Base-by-base conservation (phyloP, 148 eudicot species). In the Gaultheria prostrata region DNA sequence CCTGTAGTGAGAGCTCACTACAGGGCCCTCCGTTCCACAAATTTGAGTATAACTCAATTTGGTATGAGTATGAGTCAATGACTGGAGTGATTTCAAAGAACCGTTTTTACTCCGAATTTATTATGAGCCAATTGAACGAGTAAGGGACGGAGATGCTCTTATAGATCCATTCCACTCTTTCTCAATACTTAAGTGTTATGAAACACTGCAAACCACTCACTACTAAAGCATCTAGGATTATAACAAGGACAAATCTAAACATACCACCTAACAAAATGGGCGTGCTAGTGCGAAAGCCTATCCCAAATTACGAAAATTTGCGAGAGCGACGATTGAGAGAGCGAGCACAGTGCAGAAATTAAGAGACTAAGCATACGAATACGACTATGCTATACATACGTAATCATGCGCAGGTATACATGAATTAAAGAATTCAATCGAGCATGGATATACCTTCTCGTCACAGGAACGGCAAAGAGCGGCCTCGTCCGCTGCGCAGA, bases 401-500 rank as follows among this genome's bases (percentile, higher is more conserved):
- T 9, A 18, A 11, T 0, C 48, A 79, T 20, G 35, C 15, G 35
- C 21, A 15, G 5, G 4, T 0, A 17, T 45, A 48, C 1, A 5
- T 14, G 30, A 63, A 14, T 67, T 12, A 4, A 45, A 53, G 35
- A 49, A 65, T 45, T 70, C 9, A 15, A 35, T 45, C 32, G 54
- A 32, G 8, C 0, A 10, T 35, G 26, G 5, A 20, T n/a, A 39
- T 72, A 96, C 98, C 95, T 96, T 92, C 48, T 96, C 91, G 88
- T 96, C 99, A 81, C 99, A 96, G 79, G 97, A 85, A 83, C 89
- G 94, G 86, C 99, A 96, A 17, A 96, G 98, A 80, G 99, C 95
- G 76, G 99, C 99, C 86, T 96, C 99, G 79, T 96, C 99, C 6
- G 99, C 99, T 65, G 99, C 99, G 84, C 99, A 96, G 86, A 96